Percentiles rank a stretch among this genome's conserved stretches.
phyloP scores from a whole-genome alignment of 306 rosid genomes.

The Luffa aegyptiaca region DNA sequence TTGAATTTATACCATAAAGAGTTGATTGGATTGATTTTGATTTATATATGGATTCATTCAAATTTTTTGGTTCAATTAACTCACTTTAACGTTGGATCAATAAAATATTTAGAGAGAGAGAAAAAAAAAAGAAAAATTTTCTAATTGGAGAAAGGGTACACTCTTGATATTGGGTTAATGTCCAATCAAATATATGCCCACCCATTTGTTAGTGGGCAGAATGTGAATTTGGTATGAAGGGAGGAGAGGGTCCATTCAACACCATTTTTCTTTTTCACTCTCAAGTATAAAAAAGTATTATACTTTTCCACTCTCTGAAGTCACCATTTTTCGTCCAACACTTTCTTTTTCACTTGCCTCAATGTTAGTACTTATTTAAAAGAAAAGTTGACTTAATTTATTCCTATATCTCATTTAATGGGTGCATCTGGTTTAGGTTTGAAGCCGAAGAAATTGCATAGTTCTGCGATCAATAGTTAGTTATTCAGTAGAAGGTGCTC shows the following conservation, averaged over 20 bases:
- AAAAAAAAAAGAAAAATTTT: too few species aligned
- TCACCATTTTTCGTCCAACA: too few species aligned
- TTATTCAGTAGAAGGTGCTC: too few species aligned
- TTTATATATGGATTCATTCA: background rate
- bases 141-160: background rate
- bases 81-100: background rate
- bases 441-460: too few species aligned
- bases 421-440: too few species aligned
- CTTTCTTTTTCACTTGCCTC: too few species aligned
- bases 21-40: background rate
- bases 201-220: constrained; percentile 3
- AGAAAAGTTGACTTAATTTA: too few species aligned
- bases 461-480: too few species aligned
- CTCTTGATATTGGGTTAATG: background rate
- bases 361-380: too few species aligned
- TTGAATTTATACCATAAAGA: background rate
- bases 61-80: background rate
- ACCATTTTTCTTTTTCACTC: background rate
- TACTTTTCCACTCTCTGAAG: too few species aligned
- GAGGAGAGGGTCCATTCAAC: background rate
- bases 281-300: background rate
- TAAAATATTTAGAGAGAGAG: background rate
- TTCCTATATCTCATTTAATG: too few species aligned
- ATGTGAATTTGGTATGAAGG: background rate
- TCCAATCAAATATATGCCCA: background rate